Evolutionary conservation across 2,329 filamentous ascomycete genomes (phyloP), one percentile per base, ranked within the genome.

Genomic region (Elsinoe australis): DNA sequence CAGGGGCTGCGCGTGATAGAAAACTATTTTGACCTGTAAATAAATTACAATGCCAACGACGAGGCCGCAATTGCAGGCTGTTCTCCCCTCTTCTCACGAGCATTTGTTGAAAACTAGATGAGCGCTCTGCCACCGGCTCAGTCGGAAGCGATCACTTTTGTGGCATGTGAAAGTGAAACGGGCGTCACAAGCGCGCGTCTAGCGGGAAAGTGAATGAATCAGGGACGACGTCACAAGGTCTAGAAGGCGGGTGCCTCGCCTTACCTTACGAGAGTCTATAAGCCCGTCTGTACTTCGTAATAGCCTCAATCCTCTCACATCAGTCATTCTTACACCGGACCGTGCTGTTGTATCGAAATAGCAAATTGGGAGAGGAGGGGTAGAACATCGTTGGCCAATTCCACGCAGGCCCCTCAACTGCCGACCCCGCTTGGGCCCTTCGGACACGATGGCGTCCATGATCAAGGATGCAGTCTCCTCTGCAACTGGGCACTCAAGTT

Each of bases 381-480:
- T n/a, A n/a, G n/a, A n/a, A n/a, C n/a, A n/a, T n/a, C n/a, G n/a
- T n/a, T n/a, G n/a, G n/a, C n/a, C n/a, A n/a, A n/a, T n/a, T n/a
- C n/a, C n/a, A n/a, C n/a, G n/a, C n/a, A n/a, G n/a, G n/a, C n/a
- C n/a, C n/a, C 24, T 31, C 39, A 18, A 44, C n/a, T 32, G 24
- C 26, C 28, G 17, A 26, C 17, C 39, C 39, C 29, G 39, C 39
- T 31, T 24, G 24, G 39, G 28, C 26, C 24, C 39, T 32, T 10
- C 14, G 7, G 39, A 18, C n/a, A 28, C 9, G 29, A 60, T 60
- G 58, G 51, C 57, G 19, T 58, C 57, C 36, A 36, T 49, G 12
- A 41, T 60, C 29, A 59, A 53, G 47, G 49, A 54, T 21, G 54
- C 54, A 29, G 33, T 55, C 50, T 42, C 49, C 12, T 41, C 26